Percentiles rank a stretch among this genome's conserved stretches.
Evolutionary conservation across 257 asterid species (phyloP).

Genomic region (Fraxinus excelsior): DNA sequence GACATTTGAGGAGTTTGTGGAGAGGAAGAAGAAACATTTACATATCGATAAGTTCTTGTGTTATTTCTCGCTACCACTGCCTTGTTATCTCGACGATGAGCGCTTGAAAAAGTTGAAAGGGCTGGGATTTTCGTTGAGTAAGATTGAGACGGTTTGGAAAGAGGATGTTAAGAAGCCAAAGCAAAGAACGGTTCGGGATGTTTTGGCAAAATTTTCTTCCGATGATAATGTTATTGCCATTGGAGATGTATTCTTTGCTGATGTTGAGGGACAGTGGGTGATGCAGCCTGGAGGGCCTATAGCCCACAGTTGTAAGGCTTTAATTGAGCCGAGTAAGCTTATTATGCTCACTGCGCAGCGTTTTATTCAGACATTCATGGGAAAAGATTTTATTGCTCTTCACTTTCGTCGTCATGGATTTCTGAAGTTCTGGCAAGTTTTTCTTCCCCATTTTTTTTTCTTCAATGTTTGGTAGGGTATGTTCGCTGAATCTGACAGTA

Average conservation of each 20-base stretch:
- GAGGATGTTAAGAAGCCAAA: slow-evolving; percentile 94
- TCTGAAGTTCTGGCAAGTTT: slow-evolving; percentile 87
- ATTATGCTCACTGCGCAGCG: slow-evolving; percentile 94
- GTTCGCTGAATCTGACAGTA: slow-evolving; percentile 1
- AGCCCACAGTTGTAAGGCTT: slow-evolving; percentile 74
- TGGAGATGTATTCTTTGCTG: slow-evolving; percentile 96
- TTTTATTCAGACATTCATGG: slow-evolving; percentile 91
- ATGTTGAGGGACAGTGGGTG: slow-evolving; percentile 84
- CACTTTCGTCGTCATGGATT: slow-evolving; percentile 97
- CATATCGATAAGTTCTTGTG: slow-evolving; percentile 79
- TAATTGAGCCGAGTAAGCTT: slow-evolving; percentile 90
- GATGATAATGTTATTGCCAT: slow-evolving; percentile 79
- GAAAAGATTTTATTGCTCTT: slow-evolving; percentile 82
- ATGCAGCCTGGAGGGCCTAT: slow-evolving; percentile 98
- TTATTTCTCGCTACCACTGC: slow-evolving; percentile 82
- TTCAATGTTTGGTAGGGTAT: slow-evolving; percentile 16
- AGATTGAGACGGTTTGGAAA: slow-evolving; percentile 78
- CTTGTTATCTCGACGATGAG: slow-evolving; percentile 84
- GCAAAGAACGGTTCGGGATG: slow-evolving; percentile 62
- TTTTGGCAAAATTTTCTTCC: slow-evolving; percentile 60
- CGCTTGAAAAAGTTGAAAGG: slow-evolving; percentile 80
- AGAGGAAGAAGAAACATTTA: slow-evolving; percentile 57
- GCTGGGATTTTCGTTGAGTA: slow-evolving; percentile 68
- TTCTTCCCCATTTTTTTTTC: neutral
- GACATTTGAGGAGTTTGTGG: slow-evolving; percentile 81